These are phyloP conservation scores for Geotrichum klebahnii DNA, from an alignment of 1,139 yeast species.

Conservation along the genomic window DNA sequence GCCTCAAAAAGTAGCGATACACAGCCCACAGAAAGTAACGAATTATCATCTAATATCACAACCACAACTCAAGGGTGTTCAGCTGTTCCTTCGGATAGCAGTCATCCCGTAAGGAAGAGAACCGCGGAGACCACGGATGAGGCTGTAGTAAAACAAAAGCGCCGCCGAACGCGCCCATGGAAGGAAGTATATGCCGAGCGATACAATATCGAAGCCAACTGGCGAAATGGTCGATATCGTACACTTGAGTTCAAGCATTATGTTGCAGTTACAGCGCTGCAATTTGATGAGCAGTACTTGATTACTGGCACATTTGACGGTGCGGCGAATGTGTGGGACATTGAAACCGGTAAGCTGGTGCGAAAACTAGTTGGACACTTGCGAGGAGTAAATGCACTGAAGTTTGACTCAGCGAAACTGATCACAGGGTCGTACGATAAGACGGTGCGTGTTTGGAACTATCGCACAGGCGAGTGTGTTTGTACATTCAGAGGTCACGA, in stretches of 20 bases:
- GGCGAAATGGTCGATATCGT: slow-evolving; percentile 79
- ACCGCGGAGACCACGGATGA: too few relatives aligned
- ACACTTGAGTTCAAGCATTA: slow-evolving; percentile 74
- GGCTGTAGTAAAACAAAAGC: too few relatives aligned
- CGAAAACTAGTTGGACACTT: slow-evolving; percentile 77
- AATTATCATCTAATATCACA: too few relatives aligned
- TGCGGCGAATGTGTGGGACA: slow-evolving; percentile 84
- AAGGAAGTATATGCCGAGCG: slow-evolving; percentile 90
- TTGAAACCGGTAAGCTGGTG: slow-evolving; percentile 71
- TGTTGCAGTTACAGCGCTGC: slow-evolving; percentile 72
- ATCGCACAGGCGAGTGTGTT: slow-evolving; percentile 87
- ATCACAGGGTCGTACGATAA: slow-evolving; percentile 90
- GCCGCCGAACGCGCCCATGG: too few relatives aligned
- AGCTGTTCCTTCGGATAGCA: too few relatives aligned
- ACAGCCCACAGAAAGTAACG: slow-evolving; percentile 21
- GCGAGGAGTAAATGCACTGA: slow-evolving; percentile 77
- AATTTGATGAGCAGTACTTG: slow-evolving; percentile 69
- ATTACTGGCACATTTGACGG: slow-evolving; percentile 92
- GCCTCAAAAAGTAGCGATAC: too few relatives aligned
- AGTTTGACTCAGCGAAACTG: slow-evolving; percentile 80
- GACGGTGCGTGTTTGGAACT: slow-evolving; percentile 93
- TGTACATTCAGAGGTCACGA: slow-evolving; percentile 92
- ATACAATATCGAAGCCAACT: slow-evolving; percentile 82
- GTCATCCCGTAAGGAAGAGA: slow-evolving; percentile 38
- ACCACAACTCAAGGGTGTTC: too few relatives aligned